phyloP scores from a whole-genome alignment of 306 rosid genomes.

The Purshia tridentata region DNA sequence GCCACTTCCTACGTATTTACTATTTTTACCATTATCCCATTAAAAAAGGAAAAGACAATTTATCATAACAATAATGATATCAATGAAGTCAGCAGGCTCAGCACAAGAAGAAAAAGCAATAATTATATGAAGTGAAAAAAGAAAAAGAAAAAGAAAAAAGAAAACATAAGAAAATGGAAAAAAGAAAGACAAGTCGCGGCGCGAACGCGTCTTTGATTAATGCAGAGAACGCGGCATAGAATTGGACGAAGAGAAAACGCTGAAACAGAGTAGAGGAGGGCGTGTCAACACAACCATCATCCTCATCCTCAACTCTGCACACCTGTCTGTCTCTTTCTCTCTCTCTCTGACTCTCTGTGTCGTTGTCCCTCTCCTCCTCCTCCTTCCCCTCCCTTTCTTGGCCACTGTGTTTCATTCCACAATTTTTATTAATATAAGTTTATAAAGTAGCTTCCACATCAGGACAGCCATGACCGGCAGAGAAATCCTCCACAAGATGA shows the following conservation, averaged over 20 bases:
- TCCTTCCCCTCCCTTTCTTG: slow-evolving; percentile 1
- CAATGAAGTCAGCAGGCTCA: too few species aligned
- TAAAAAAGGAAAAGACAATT: too few species aligned
- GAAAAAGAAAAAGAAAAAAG: not conserved
- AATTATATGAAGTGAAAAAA: not conserved
- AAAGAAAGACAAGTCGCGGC: slow-evolving; percentile 9
- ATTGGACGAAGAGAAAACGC: not conserved
- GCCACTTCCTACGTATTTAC: too few species aligned
- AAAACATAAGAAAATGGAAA: too few species aligned
- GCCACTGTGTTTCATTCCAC: slow-evolving; percentile 16
- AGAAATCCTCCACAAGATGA: slow-evolving; percentile 79
- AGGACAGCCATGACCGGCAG: slow-evolving; percentile 54
- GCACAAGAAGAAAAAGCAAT: not conserved
- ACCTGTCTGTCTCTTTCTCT: slow-evolving; percentile 22
- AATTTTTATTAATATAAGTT: not conserved
- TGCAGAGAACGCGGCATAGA: slow-evolving; percentile 41
- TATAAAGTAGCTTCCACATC: slow-evolving; percentile 3
- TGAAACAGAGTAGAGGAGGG: not conserved
- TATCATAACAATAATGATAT: too few species aligned
- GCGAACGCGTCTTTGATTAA: slow-evolving; percentile 29
- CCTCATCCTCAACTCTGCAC: slow-evolving; percentile 34
- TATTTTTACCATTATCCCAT: too few species aligned
- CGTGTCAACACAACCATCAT: slow-evolving; percentile 46
- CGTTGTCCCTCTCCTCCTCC: not conserved
- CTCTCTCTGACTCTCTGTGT: not conserved